Conservation (phyloP, 805 yeast species). For the Teunomyces panamensis region DNA sequence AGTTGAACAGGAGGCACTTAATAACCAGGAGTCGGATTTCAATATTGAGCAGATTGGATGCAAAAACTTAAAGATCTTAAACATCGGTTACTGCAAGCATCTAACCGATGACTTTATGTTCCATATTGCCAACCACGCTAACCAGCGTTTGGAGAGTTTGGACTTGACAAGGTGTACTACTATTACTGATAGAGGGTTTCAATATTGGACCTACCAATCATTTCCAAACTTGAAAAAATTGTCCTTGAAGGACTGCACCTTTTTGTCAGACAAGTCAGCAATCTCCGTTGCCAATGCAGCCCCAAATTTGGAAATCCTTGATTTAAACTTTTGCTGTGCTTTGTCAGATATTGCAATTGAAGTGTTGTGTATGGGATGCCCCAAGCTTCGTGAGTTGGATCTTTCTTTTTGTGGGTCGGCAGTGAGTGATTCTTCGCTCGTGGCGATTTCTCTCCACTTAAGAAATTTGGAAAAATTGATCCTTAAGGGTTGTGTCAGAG, state of each 20-base stretch:
- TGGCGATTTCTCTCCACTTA: slow-evolving; percentile 56
- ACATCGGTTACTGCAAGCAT: slow-evolving; percentile 73
- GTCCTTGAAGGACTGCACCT: slow-evolving; percentile 69
- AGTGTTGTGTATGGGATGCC: slow-evolving; percentile 65
- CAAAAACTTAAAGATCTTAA: slow-evolving; percentile 49
- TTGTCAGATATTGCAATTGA: slow-evolving; percentile 67
- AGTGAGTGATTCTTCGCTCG: slow-evolving; percentile 67
- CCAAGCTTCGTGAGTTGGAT: slow-evolving; percentile 49
- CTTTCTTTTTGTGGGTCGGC: slow-evolving; percentile 78
- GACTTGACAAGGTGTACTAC: slow-evolving; percentile 75
- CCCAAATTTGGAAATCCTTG: slow-evolving; percentile 52
- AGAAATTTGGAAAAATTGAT: slow-evolving; percentile 45
- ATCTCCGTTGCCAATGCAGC: slow-evolving; percentile 61
- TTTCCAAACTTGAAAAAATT: slow-evolving; percentile 54
- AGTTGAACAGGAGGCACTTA: slow-evolving; percentile 5
- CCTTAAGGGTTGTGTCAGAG: slow-evolving; percentile 71
- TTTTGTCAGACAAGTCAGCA: slow-evolving; percentile 63
- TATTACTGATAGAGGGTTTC: slow-evolving; percentile 71
- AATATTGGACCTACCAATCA: slow-evolving; percentile 56
- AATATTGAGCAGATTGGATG: slow-evolving; percentile 48
- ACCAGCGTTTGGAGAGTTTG: slow-evolving; percentile 50
- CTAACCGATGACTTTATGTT: slow-evolving; percentile 66
- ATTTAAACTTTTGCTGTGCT: slow-evolving; percentile 74
- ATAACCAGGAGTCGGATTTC: slow-evolving; percentile 7
- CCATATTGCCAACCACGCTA: slow-evolving; percentile 60